Base-by-base conservation (phyloP, 352 stramenopile genomes). In the Detonula confervacea region DNA sequence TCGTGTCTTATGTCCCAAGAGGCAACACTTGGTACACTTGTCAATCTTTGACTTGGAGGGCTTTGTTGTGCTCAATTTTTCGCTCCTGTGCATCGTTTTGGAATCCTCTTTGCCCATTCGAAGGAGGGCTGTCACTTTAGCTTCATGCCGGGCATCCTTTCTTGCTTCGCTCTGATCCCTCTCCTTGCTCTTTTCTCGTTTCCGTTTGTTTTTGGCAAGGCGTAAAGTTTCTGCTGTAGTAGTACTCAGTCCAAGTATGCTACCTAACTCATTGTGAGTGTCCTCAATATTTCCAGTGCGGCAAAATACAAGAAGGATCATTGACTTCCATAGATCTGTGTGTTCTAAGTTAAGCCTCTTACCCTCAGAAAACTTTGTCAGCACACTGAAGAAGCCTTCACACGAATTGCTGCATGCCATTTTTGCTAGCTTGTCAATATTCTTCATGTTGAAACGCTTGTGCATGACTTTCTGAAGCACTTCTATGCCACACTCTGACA, bases 271-370 rank as follows among this genome's bases (percentile, higher is more conserved):
- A 20, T 35, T 0, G 18, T 66, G 57, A 20, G 57, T 66, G n/a
- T 52, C 5, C 20, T 66, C 57, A 33, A 54, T 66, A 12, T 66
- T 66, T 16, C 57, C 57, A 54, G 57, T 54, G 0, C 30, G 6
- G 18, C 57, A 52, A 22, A 66, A 51, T 0, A 35, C 57, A 47
- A 66, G 22, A 29, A 54, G 11, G 35, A 52, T 52, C 30, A 66
- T 52, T 2, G 16, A 24, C 27, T 46, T 44, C 56, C 56, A 65
- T 1, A 51, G 18, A 52, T 65, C 56, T 0, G 14, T 55, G 1
- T 39, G 18, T 11, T 55, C 35, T 1, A 39, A 12, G 39, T 29
- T 35, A 7, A 67, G 9, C 2, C 59, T 22, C 22, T 67, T 67
- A 0, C 39, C 59, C 22, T 67, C 59, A 6, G 22, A 39, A 9